Conservation (phyloP, 2,329 filamentous ascomycete genomes). For the Sclerotinia subarctica region DNA sequence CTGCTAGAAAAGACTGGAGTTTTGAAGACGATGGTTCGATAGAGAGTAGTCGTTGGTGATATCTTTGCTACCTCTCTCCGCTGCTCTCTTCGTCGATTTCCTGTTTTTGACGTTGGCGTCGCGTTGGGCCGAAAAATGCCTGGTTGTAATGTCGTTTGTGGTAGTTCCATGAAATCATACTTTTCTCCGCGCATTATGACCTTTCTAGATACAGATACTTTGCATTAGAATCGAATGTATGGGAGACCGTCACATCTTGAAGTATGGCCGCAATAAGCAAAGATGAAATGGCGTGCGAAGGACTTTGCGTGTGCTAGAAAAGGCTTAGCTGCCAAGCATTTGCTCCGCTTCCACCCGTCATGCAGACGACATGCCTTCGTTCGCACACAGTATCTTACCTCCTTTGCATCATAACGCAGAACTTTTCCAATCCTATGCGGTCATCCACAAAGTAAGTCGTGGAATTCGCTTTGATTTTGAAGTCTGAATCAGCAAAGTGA, state of each 20-base stretch:
- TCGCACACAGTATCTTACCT: not conserved
- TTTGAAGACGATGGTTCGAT: not conserved
- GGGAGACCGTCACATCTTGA: not conserved
- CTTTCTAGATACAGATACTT: not conserved
- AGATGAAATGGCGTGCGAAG: not conserved
- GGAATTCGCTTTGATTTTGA: not conserved
- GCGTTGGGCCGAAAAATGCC: not conserved
- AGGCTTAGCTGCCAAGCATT: not conserved
- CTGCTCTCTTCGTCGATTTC: not conserved
- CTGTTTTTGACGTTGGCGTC: not conserved
- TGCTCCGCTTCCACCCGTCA: not conserved
- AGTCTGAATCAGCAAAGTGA: not conserved
- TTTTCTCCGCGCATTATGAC: not conserved
- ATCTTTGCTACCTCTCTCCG: accelerated
- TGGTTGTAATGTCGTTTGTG: not conserved
- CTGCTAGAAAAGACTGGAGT: too few species aligned
- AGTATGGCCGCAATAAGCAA: not conserved
- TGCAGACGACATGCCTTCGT: not conserved
- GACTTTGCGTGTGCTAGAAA: not conserved
- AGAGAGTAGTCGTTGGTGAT: accelerated
- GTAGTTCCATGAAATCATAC: not conserved
- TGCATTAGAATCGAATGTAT: too few species aligned
- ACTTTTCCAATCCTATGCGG: not conserved
- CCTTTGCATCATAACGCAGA: not conserved
- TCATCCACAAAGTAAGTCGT: not conserved